Evolutionary conservation across 1,284 basidiomycete species (phyloP).

Genomic region (Naganishia albida): DNA sequence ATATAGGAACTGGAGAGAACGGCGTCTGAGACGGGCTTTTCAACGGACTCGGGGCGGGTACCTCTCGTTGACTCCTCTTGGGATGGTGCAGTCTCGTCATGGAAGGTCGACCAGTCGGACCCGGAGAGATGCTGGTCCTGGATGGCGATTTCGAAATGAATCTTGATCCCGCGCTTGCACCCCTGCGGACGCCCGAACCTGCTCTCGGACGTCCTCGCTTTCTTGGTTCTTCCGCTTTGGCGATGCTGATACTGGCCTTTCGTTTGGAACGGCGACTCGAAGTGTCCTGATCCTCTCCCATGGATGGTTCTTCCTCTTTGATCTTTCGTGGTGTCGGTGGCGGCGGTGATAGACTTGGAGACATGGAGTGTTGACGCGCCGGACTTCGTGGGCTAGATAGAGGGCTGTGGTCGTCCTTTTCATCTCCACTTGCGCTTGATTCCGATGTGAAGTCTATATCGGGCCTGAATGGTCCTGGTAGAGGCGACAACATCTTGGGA

Average conservation of each 20-base stretch:
- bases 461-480: conserved; percentile 16
- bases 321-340: conserved; percentile 14
- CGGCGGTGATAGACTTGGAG: conserved; percentile 10
- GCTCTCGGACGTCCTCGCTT: conserved; percentile 9
- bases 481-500: conserved; percentile 13
- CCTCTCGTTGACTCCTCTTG: neutral
- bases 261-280: conserved; percentile 14
- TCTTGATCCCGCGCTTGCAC: neutral
- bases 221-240: neutral
- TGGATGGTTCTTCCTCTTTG: conserved; percentile 6
- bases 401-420: neutral
- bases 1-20: neutral
- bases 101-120: neutral
- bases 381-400: conserved; percentile 4
- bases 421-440: neutral
- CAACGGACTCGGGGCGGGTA: neutral
- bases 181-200: neutral
- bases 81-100: neutral
- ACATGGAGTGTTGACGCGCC: neutral
- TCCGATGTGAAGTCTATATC: neutral
- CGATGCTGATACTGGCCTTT: conserved; percentile 5
- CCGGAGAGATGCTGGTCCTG: neutral
- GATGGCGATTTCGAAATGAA: conserved; percentile 6
- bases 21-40: conserved; percentile 3
- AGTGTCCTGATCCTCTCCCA: neutral